Evolutionary conservation across 108 stramenopile genomes (phyloP).

Genomic region (Schizochytrium sp.): DNA sequence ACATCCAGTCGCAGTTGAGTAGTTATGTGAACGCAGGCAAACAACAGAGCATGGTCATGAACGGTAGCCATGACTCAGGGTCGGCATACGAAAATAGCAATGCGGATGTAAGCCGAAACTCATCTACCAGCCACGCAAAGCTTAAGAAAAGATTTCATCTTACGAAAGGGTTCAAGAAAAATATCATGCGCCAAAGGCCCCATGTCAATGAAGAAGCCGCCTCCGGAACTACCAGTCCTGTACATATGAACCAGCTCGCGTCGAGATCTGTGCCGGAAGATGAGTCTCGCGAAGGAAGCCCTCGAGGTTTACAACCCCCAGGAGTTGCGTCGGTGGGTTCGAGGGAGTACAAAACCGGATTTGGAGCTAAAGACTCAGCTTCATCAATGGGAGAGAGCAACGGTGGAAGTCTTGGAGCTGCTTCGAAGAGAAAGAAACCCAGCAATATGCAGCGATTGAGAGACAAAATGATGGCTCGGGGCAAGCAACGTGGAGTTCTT

Average conservation of each 20-base stretch:
- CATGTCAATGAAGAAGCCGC: background rate
- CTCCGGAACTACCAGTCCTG: background rate
- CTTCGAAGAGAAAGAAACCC: background rate
- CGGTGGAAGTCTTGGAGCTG: background rate
- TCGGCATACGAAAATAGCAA: too few species aligned
- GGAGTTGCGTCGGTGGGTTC: background rate
- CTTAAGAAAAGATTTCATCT: too few species aligned
- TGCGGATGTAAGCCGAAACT: too few species aligned
- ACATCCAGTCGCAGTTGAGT: too few species aligned
- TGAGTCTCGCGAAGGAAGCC: conserved; percentile 1
- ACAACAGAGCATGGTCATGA: too few species aligned
- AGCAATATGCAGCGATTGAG: background rate
- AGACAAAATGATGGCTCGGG: conserved; percentile 27
- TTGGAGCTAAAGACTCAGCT: background rate
- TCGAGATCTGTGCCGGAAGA: background rate
- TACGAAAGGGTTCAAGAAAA: background rate
- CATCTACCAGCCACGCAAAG: too few species aligned
- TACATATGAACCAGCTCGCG: background rate
- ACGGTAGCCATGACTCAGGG: too few species aligned
- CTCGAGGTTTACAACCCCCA: conserved; percentile 13
- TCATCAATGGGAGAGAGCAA: background rate
- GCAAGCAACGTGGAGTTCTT: background rate
- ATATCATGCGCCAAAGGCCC: background rate
- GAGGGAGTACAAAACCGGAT: background rate
- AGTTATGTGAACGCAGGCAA: too few species aligned